These are phyloP conservation scores for Blastobotrys muscicola DNA, from an alignment of 805 yeast species.

Conservation along the genomic window DNA sequence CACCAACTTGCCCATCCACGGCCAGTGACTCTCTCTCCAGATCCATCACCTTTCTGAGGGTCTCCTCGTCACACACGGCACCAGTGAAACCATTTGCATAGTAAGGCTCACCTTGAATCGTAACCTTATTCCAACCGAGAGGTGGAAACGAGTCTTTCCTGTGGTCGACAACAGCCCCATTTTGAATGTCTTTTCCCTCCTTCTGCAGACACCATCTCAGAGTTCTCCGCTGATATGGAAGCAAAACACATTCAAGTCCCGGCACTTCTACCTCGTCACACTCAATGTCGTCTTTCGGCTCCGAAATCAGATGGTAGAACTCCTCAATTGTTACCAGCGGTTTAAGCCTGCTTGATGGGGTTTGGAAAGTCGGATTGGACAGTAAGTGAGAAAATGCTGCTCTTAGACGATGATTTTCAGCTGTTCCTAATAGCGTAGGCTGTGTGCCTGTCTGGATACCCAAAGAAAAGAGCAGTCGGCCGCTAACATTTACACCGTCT, in stretches of 20 bases:
- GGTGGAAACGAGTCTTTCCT: constrained; percentile 2
- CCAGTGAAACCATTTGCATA: constrained; percentile 25
- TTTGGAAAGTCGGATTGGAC: no score
- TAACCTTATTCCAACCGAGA: constrained; percentile 18
- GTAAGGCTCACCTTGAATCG: constrained; percentile 5
- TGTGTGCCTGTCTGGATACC: no score
- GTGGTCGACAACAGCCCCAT: background rate
- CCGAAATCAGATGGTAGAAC: no score
- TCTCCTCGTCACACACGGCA: constrained; percentile 8
- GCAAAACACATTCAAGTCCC: constrained; percentile 12
- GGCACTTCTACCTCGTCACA: constrained; percentile 3
- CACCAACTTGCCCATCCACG: background rate
- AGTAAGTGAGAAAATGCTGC: no score
- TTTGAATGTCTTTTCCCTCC: constrained; percentile 25
- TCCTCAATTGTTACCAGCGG: no score
- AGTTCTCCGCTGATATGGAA: constrained; percentile 29
- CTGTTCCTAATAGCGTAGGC: no score
- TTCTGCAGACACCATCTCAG: constrained; percentile 28
- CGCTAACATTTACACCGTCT: no score
- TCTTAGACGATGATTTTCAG: no score
- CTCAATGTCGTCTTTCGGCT: no score
- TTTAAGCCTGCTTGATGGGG: no score
- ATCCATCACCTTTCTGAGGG: constrained; percentile 3
- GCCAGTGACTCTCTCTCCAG: constrained; percentile 1
- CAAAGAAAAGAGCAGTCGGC: no score